Evolutionary conservation across 2,329 filamentous ascomycete species (phyloP), one percentile per base, ranked within the genome.

Genomic region (Dothideomycetidae sp.): DNA sequence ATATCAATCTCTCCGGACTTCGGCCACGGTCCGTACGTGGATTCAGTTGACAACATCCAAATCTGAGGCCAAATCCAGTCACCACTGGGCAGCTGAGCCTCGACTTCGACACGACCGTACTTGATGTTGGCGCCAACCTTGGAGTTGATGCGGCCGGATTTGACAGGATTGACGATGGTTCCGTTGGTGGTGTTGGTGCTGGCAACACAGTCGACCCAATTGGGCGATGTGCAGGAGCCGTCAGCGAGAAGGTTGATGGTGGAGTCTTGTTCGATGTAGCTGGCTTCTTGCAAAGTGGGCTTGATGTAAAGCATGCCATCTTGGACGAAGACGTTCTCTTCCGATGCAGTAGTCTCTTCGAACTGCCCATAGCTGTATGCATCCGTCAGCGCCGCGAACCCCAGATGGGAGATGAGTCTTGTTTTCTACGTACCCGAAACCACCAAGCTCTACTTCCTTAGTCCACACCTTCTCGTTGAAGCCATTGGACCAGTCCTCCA

Each of bases 1-100:
- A 92, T 81, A 54, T 92, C 83, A 36, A 92, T 90, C 58, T 90
- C 82, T 31, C 83, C 83, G 5, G 80, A 85, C 5, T 64, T 60
- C 1, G 83, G 83, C 83, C 83, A 92, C 1, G 67, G 50, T 1
- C 83, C 83, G 53, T 90, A 92, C 0, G 64, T 75, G 37, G 75
- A 67, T 30, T 77, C 65, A 32, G 73, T 73, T 1, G 83, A 83
- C 64, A 90, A 66, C 79, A 92, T 81, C 80, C 81, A 86, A 50
- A 92, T 88, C n/a, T 81, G 81, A 2, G 83, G 83, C 83, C 83
- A 90, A 9, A 92, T 68, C 83, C 83, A 90, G 60, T 90, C 82
- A 37, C 83, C 83, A 33, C 64, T 57, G 3, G 83, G 81, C 17
- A 90, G 61, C 58, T 78, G 78, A 16, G 83, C 83, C 1, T 70